Percentiles rank a stretch among this genome's conserved stretches.
Evolutionary conservation across 2,329 filamentous ascomycete species (phyloP).

Genomic region (Bisporella sp.): DNA sequence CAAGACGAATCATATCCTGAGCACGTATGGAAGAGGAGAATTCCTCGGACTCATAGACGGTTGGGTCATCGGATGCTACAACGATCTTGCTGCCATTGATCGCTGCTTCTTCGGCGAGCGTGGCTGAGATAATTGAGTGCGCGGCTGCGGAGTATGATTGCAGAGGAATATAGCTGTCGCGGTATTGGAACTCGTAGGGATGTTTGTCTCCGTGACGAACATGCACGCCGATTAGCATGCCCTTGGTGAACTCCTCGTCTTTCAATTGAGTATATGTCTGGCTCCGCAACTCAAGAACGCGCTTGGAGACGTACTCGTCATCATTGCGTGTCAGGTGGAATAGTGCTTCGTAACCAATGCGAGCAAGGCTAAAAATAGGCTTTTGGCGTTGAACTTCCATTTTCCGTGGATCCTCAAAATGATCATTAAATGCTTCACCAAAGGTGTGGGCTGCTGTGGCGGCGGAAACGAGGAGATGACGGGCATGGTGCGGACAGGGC

Average conservation of each 20-base stretch:
- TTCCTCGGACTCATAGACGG: constrained; percentile 61
- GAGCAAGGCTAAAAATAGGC: constrained; percentile 61
- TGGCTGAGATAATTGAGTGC: constrained; percentile 35
- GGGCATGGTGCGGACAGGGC: constrained; percentile 70
- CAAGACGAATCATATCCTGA: constrained; percentile 71
- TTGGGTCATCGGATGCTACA: constrained; percentile 75
- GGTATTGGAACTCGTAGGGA: constrained; percentile 70
- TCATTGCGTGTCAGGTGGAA: constrained; percentile 65
- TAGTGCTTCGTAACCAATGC: constrained; percentile 64
- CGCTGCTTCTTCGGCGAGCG: constrained; percentile 29
- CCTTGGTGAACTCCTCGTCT: constrained; percentile 36
- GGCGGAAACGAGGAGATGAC: constrained; percentile 67
- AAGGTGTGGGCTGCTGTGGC: constrained; percentile 61
- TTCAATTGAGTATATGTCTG: constrained; percentile 33
- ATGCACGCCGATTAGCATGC: constrained; percentile 62
- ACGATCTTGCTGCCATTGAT: constrained; percentile 44
- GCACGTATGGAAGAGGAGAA: constrained; percentile 52
- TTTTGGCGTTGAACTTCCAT: constrained; percentile 45
- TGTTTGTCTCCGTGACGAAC: constrained; percentile 75
- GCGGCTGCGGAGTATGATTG: constrained; percentile 59
- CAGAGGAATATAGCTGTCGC: constrained; percentile 70
- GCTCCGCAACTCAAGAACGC: constrained; percentile 47
- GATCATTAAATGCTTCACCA: constrained; percentile 47
- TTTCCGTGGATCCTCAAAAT: constrained; percentile 42
- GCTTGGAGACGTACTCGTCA: constrained; percentile 52